Evolutionary conservation across 352 stramenopile species (phyloP), one percentile per base, ranked within the genome.

Genomic region (Phytophthora melonis): DNA sequence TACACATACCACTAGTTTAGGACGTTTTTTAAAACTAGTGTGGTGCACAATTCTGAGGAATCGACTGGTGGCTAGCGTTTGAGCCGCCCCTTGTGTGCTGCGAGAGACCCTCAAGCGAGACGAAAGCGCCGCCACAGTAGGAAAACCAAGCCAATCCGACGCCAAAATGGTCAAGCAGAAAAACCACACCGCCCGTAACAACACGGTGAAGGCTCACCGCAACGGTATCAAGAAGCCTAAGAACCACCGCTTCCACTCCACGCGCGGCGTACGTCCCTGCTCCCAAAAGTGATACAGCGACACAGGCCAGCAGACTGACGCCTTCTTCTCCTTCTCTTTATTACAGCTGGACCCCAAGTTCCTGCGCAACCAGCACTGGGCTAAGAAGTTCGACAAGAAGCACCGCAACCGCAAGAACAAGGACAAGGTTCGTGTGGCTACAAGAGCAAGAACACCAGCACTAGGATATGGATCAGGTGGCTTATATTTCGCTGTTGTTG

Each of bases 181-280:
- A 94, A 98, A 99, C 88, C 97, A 98, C 87, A 99, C 96, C 68
- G 95, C 95, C 74, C 96, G 98, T 85, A 99, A 99, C 92, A 95
- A 98, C 75, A 99, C 95, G 68, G 92, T 98, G 85, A 99, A 99
- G 92, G 97, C 97, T 62, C 96, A 99, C 82, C 90, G 90, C 81
- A 99, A 99, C 82, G 97, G 97, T 75, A 99, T 99, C 84, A 98
- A 98, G 86, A 99, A 99, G 93, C 94, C 93, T 73, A 98, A 98
- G 86, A 92, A 93, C 79, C 93, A 96, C 81, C 96, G 96, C 80
- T 98, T 98, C 84, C 87, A 98, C 74, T 98, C 91, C 54, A 98
- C 94, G 74, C 92, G 93, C 78, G 97, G 96, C 70, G 90, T 97
- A 92, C 69, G 89, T 94, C 23, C 27, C 10, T 19, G 19, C 49